Evolutionary conservation across 2,329 filamentous ascomycete species (phyloP), one percentile per base, ranked within the genome.

Genomic region (Moelleriella libera): DNA sequence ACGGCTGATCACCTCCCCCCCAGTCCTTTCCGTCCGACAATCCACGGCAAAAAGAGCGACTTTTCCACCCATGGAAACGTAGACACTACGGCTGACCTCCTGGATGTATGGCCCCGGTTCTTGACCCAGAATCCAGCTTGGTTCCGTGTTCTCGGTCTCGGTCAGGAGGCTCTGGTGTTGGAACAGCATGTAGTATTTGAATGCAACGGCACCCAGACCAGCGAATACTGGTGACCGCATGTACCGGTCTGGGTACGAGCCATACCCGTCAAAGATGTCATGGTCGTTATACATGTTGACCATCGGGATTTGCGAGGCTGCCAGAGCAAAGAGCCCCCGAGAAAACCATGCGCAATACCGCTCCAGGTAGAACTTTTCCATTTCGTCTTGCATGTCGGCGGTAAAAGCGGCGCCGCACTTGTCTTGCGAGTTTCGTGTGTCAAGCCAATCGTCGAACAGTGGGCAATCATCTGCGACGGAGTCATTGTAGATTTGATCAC

Each of bases 141-240:
- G 87, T 63, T 98, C 94, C 3, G 85, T 78, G 37, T 75, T 71
- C 54, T 94, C 82, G 0, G 82, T 88, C 67, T 98, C 92, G 43
- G 82, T 78, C 1, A 79, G 68, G 4, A 94, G 72, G 54, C 85
- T 94, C 63, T 98, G 94, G 56, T 98, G 92, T 63, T 98, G 92
- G 68, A 98, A 98, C 7, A 98, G 75, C 81, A 98, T 83, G 59
- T 98, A 98, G 66, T 97, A 98, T 63, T 98, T 98, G 76, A 92
- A 97, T 0, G 90, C 90, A 45, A 97, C 80, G 39, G 84, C 85
- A 2, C 92, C 94, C 7, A 98, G 66, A 0, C 94, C 92, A 2
- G 82, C 83, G 61, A 98, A 94, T 0, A 97, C 86, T 1, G 87
- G 84, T 3, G 86, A 87, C 53, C 77, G 79, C 88, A 96, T 97